Evolutionary conservation across 257 asterid genomes (phyloP).

Genomic region (Verbascum thapsus): DNA sequence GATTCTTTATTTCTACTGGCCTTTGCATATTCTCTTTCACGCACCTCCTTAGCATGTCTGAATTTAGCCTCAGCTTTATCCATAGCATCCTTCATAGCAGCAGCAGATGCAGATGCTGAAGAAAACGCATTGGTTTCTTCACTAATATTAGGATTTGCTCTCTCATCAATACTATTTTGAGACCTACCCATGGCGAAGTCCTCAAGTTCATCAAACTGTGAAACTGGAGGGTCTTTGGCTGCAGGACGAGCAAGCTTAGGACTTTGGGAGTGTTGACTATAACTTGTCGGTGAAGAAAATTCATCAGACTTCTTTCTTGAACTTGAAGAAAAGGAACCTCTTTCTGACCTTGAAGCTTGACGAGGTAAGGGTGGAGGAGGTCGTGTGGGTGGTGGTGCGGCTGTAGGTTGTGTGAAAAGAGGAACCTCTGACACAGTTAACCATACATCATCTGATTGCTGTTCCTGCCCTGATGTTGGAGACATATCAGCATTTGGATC

Average conservation of each 20-base stretch:
- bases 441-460: constrained; percentile 77
- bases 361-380: constrained; percentile 95
- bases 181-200: constrained; percentile 79
- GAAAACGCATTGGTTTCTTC: constrained; percentile 70
- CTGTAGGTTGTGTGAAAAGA: constrained; percentile 82
- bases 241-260: constrained; percentile 52
- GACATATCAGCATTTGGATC: constrained; percentile 50
- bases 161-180: constrained; percentile 49
- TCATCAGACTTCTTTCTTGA: constrained; percentile 62
- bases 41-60: constrained; percentile 94
- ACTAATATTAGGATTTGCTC: constrained; percentile 45
- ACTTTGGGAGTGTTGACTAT: constrained; percentile 55
- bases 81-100: constrained; percentile 99
- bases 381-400: constrained; percentile 96
- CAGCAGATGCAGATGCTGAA: constrained; percentile 93
- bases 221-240: constrained; percentile 59
- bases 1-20: constrained; percentile 70
- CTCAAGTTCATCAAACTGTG: constrained; percentile 89
- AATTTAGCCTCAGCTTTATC: constrained; percentile 98
- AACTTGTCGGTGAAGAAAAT: constrained; percentile 54
- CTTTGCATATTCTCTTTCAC: constrained; percentile 87
- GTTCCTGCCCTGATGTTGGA: constrained; percentile 56
- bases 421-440: constrained; percentile 90
- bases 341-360: constrained; percentile 48
- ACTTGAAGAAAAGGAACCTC: constrained; percentile 55